phyloP scores from a whole-genome alignment of 805 yeast genomes.

The Zygotorulaspora sp. region DNA sequence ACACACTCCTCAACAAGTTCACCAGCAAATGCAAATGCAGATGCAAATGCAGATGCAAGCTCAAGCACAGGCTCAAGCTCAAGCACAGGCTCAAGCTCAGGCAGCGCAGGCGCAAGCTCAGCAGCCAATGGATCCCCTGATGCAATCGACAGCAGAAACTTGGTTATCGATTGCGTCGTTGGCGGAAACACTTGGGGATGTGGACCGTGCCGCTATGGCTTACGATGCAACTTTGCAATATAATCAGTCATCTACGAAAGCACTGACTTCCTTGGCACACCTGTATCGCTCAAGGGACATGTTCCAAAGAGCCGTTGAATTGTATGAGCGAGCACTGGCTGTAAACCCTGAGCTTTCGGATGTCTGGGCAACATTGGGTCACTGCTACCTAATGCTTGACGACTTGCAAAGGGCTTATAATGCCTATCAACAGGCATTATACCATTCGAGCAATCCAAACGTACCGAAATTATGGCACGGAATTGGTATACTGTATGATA shows the following conservation, averaged over 20 bases:
- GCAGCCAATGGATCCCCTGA: conserved; percentile 36
- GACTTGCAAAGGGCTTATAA: conserved; percentile 93
- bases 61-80: conserved; percentile 7
- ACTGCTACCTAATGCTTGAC: conserved; percentile 94
- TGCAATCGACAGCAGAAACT: conserved; percentile 64
- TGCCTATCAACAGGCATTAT: conserved; percentile 93
- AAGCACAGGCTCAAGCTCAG: conserved; percentile 7
- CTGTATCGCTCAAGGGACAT: conserved; percentile 84
- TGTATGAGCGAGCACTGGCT: conserved; percentile 80
- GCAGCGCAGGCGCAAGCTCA: conserved; percentile 2
- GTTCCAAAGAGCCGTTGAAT: conserved; percentile 90
- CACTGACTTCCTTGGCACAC: conserved; percentile 80
- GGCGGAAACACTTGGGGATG: conserved; percentile 85
- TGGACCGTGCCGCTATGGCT: conserved; percentile 82
- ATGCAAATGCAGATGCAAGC: conserved; percentile 10
- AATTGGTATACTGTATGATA: conserved; percentile 90
- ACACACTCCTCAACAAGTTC: conserved; percentile 1
- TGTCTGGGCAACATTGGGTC: conserved; percentile 95
- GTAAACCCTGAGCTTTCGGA: conserved; percentile 87
- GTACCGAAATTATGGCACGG: conserved; percentile 99
- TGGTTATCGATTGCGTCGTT: conserved; percentile 87
- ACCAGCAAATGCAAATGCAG: conserved; percentile 24
- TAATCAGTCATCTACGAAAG: conserved; percentile 80
- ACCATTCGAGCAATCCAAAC: conserved; percentile 85
- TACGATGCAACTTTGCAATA: conserved; percentile 84